Evolutionary conservation across 176 grass and related monocot species (phyloP).

Genomic region (Thalia dealbata): DNA sequence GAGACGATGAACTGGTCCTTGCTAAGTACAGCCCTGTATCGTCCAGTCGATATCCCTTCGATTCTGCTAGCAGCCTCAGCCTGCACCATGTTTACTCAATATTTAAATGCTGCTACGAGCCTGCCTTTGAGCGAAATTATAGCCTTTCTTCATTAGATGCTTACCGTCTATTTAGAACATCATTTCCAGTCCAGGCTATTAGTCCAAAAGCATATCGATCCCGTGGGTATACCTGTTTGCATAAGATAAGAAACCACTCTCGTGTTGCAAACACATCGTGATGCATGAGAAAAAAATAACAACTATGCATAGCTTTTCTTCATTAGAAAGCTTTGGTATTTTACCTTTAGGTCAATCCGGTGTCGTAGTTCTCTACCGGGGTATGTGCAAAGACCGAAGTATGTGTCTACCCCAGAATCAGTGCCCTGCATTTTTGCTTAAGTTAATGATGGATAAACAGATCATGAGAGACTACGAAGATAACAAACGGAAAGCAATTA

Average conservation of each 20-base stretch:
- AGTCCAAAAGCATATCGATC: conserved; percentile 75
- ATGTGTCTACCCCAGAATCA: conserved; percentile 79
- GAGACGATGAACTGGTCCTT: conserved; percentile 19
- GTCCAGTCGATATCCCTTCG: conserved; percentile 75
- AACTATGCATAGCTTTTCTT: background rate
- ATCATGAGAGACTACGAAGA: background rate
- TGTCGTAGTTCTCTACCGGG: conserved; percentile 60
- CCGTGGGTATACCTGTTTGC: conserved; percentile 63
- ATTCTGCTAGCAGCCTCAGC: conserved; percentile 75
- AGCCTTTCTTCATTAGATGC: no score
- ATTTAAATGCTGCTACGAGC: no score
- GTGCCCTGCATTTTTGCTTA: conserved; percentile 49
- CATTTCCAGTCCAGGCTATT: conserved; percentile 90
- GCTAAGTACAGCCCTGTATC: conserved; percentile 85
- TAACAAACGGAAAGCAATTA: background rate
- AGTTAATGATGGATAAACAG: background rate
- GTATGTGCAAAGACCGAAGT: conserved; percentile 97
- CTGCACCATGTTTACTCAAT: conserved; percentile 27
- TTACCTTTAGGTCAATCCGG: conserved; percentile 88
- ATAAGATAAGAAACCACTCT: background rate
- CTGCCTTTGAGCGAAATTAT: no score
- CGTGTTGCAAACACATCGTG: background rate
- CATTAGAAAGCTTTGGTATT: background rate
- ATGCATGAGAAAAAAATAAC: background rate
- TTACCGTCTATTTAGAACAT: conserved; percentile 88